A percentile compares a stretch with the other conserved stretches of the same genome.
Evolutionary conservation across 192 early-diverging fungal genomes (phyloP).

Genomic region (Phycomyces nitens): DNA sequence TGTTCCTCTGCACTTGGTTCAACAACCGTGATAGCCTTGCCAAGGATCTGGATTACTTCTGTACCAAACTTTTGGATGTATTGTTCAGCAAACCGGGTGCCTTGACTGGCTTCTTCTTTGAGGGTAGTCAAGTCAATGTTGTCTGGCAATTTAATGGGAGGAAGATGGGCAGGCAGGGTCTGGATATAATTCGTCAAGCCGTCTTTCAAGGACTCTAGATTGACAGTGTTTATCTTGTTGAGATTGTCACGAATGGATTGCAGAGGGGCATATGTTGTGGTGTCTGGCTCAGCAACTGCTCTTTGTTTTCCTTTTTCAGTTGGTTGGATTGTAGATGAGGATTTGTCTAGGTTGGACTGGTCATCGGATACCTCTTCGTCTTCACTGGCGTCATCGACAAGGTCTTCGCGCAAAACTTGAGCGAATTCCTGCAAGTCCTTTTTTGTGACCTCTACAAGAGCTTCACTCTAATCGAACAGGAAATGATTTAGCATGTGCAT

Average conservation of each 20-base stretch:
- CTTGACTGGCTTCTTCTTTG: conserved; percentile 27
- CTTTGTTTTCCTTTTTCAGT: too few species aligned
- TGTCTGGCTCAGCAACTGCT: too few species aligned
- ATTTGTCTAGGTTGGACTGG: too few species aligned
- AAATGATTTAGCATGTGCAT: not conserved
- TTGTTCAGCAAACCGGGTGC: conserved; percentile 47
- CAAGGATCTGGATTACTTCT: conserved; percentile 40
- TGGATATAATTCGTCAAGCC: conserved; percentile 13
- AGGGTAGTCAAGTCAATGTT: conserved; percentile 31
- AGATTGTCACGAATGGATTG: conserved; percentile 25
- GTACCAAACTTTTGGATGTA: conserved; percentile 48
- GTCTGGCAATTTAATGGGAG: conserved; percentile 29
- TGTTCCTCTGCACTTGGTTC: conserved; percentile 25
- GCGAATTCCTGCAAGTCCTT: conserved; percentile 50
- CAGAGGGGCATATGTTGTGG: conserved; percentile 18
- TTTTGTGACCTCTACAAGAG: conserved; percentile 47
- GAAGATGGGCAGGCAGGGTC: conserved; percentile 21
- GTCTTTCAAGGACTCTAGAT: conserved; percentile 13
- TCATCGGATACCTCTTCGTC: conserved; percentile 10
- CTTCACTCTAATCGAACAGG: conserved; percentile 29
- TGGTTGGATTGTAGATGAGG: too few species aligned
- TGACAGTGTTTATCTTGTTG: conserved; percentile 17
- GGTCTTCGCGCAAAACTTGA: conserved; percentile 43
- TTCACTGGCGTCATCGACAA: conserved; percentile 28
- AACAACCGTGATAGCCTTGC: conserved; percentile 40